Conservation (phyloP, 192 early-diverging fungal species). For the Backusella liffmaniae region DNA sequence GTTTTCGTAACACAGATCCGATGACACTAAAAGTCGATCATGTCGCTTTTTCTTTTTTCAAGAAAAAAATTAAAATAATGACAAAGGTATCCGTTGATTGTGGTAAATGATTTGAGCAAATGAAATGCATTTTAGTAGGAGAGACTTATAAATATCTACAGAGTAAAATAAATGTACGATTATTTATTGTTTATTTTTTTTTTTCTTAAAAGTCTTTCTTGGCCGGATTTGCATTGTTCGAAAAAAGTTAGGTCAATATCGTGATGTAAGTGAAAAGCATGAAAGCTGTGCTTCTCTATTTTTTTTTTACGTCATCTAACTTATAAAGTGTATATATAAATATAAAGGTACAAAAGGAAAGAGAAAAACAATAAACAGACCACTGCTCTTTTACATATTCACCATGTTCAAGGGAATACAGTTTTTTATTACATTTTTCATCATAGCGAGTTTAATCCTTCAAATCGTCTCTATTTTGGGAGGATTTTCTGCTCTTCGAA, state of each 20-base stretch:
- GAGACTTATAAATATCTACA: background rate
- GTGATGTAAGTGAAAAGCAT: background rate
- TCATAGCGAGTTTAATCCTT: constrained; percentile 1
- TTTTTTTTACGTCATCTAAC: constrained; percentile 1
- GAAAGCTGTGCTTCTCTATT: background rate
- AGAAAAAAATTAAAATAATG: background rate
- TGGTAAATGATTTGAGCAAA: background rate
- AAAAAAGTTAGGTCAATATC: background rate
- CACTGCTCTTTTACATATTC: background rate
- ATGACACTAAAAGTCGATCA: background rate
- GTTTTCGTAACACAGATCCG: background rate
- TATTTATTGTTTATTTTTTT: background rate
- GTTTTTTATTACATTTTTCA: background rate
- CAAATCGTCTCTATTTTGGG: background rate
- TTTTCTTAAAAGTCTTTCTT: constrained; percentile 4
- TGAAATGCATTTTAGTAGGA: background rate
- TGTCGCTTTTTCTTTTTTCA: background rate
- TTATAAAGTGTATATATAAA: background rate
- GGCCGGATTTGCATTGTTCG: background rate
- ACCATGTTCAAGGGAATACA: constrained; percentile 1
- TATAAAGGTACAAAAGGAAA: background rate
- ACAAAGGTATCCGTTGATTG: background rate
- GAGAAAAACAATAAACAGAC: background rate
- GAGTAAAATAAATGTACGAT: background rate
- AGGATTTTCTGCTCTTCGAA: background rate